Base-by-base conservation (phyloP, 768 basidiomycete species). In the Dacryopinax primogenitus region DNA sequence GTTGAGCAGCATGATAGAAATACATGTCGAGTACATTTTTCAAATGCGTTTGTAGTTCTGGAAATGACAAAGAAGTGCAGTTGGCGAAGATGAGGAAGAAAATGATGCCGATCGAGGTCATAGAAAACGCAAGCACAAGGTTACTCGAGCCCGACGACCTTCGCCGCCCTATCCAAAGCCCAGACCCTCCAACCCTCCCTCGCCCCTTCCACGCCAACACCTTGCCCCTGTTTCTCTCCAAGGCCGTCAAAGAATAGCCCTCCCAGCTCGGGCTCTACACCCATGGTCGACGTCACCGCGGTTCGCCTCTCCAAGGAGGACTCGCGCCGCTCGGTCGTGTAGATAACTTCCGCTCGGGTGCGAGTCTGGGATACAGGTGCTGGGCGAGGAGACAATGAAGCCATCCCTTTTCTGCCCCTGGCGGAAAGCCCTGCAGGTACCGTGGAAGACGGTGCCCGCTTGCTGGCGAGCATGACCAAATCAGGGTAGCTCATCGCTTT, bases 161-260 rank as follows among this genome's bases (percentile, higher is more conserved):
- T 58, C 4, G 26, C 51, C 9, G 30, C 51, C 13, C 51, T 13
- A 3, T 58, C 51, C 26, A 58, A 30, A 23, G 51, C 51, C 51
- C 51, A 58, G 51, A 58, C 51, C 51, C 51, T 58, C 51, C 51
- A 58, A 7, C 51, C 51, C 51, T 58, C 51, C 51, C 51, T 58
- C 51, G 13, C 51, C 51, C 51, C 51, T 6, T 4, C 51, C 6
- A 30, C 51, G 9, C 11, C 51, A 6, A 6, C 26, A 23, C 21
- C 13, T 23, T 30, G 26, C 30, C 32, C 26, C 7, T 18, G 7
- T 23, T 18, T 4, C 41, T 15, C 41, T 18, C 41, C 18, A 18
- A 6, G 7, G 18, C 41, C 41, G 41, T 18, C 41, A 44, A 37
- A 37, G 36, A 47, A 47, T 9, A 13, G 9, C 45, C 45, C 12